Base-by-base conservation (phyloP, 768 basidiomycete species). In the Leccinum uliginosum region DNA sequence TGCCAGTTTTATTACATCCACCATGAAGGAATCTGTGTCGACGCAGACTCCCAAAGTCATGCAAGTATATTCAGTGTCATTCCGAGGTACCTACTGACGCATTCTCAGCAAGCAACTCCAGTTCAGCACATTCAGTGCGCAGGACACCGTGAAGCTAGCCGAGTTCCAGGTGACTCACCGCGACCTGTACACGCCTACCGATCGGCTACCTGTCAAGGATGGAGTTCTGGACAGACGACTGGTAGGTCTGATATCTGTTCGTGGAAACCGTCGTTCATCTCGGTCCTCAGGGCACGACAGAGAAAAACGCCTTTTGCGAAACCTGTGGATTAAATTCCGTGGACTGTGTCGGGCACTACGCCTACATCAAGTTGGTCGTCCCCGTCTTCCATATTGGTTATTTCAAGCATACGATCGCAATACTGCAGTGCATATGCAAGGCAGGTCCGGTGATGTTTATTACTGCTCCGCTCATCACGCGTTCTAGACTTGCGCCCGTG, bases 371-470 rank as follows among this genome's bases (percentile, higher is more conserved):
- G 73, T 81, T 99, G 44, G 85, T 89, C 30, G 86, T 99, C 19
- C 97, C 97, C 0, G 95, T 98, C 19, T 99, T 98, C 71, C 97
- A 99, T 70, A 93, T 98, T 55, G 97, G 97, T 7, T 99, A 93
- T 74, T 98, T 99, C 78, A 91, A 94, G 70, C 94, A 98, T 63
- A 92, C 89, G 17, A 93, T 98, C 57, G 82, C 83, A 24, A 89
- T 98, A 61, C 81, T 98, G 1, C 97, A 98, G 68, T 89, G 90
- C 63, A 94, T 98, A 62, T 99, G 97, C 82, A 99, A 99, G 77
- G 95, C 93, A 50, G 9, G 54, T 40, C 12, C 5, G 8, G 27
- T 46, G 12, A 40, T 24, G 4, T 51, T 14, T 21, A 4, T 4
- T 14, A 7, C 6, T 14, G 26, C 30, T n/a, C 17, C 23, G 17